Conservation (phyloP, 495 filamentous ascomycete species). For the Penicillium coffeae region DNA sequence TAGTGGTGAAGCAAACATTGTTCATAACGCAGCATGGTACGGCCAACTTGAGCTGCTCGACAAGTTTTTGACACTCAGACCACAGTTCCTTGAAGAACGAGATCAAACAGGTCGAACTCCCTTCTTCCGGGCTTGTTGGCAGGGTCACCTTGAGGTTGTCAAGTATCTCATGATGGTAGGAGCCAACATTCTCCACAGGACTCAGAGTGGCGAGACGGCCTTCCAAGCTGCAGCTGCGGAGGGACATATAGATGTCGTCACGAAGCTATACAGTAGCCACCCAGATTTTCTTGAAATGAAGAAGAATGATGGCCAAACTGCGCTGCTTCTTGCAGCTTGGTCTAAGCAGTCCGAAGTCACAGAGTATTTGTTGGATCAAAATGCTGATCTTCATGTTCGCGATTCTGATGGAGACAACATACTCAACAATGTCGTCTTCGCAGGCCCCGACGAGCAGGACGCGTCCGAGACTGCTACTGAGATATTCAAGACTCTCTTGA, state of each 20-base stretch:
- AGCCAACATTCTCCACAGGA: background rate
- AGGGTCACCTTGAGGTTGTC: background rate
- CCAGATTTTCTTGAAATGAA: background rate
- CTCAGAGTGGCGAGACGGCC: background rate
- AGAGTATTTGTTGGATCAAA: background rate
- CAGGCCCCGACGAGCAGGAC: background rate
- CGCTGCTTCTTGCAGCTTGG: background rate
- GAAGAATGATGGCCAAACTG: background rate
- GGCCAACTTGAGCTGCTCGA: background rate
- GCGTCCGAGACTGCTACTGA: background rate
- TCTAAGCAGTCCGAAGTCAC: background rate
- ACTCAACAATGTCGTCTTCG: background rate
- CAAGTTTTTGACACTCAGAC: background rate
- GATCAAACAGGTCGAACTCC: background rate
- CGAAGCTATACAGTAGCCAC: background rate
- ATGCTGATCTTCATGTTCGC: background rate
- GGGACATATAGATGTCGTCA: background rate
- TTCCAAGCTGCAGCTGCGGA: background rate
- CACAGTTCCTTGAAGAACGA: background rate
- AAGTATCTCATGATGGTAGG: background rate
- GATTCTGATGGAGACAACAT: background rate
- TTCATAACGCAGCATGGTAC: background rate
- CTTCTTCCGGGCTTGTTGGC: background rate
- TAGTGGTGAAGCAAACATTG: background rate
- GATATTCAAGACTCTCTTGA: background rate